Base-by-base conservation (phyloP, 2,329 filamentous ascomycete species). In the Dactylellina cionopaga region DNA sequence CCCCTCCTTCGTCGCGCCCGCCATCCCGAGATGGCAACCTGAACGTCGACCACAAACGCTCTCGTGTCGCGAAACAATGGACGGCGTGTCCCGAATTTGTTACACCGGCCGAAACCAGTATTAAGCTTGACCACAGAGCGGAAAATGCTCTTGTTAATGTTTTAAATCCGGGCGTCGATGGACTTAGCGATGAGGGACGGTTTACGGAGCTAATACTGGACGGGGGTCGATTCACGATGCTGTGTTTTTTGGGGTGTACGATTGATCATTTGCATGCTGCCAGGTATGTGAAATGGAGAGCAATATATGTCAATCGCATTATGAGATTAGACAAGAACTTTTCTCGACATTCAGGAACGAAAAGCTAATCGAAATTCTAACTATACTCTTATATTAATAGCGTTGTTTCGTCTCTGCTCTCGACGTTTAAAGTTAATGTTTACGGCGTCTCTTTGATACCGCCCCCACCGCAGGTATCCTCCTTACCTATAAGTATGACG, bases 201-300 rank as follows among this genome's bases (percentile, higher is more conserved):
- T 75, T 76, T 19, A 65, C 63, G 11, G 75, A 74, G 52, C 51
- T 77, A 24, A 52, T 75, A 15, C 58, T 65, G 24, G 46, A 54
- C 10, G 58, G 70, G 17, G 70, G 75, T 47, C 74, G 75, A 44
- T 75, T 77, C 52, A 76, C 71, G n/a, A 76, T 77, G 55, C 52
- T 78, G 29, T 76, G 75, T 54, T 76, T 78, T 55, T 44, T 77
- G 24, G 77, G 76, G 24, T 74, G 75, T 33, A 76, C 73, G 11
- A 68, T 75, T 27, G 76, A 76, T 29, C 74, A 75, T 64, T 44
- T 77, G 27, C 62, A 74, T 54, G 62, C 71, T 19, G 70, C 76
- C 29, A 74, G 76, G 76, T 77, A 55, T 51, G 37, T 15, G 39
- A 7, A 44, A 59, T 11, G 37, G 15, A 41, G 22, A 17, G 15